Conservation (phyloP, 345 rosid species). For the Rhizophora mangle region DNA sequence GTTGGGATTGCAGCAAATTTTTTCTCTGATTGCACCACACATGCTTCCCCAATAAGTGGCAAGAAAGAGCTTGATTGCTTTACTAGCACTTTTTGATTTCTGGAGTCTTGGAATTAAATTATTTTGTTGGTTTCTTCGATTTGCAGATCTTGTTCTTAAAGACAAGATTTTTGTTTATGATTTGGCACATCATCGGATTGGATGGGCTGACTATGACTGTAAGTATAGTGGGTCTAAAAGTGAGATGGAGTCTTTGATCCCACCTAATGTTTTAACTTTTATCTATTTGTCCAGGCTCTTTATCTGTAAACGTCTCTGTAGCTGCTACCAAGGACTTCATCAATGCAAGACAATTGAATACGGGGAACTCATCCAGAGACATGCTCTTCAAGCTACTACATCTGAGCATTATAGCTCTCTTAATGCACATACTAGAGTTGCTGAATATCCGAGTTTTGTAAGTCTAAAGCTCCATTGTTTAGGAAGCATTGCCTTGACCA, state of each 20-base stretch:
- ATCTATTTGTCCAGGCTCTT: conserved; percentile 17
- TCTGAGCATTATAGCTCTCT: conserved; percentile 32
- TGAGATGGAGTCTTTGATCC: neutral
- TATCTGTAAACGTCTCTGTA: conserved; percentile 34
- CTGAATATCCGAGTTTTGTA: conserved; percentile 37
- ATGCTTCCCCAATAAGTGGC: neutral
- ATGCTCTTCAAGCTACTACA: conserved; percentile 41
- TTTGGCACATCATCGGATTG: conserved; percentile 71
- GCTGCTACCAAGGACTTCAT: conserved; percentile 30
- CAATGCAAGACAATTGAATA: conserved; percentile 26
- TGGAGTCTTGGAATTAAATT: neutral
- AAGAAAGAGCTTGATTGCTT: neutral
- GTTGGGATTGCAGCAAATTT: neutral
- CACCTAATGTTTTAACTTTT: neutral
- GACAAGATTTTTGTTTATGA: conserved; percentile 90
- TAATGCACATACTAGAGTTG: conserved; percentile 33
- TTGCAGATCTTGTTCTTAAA: conserved; percentile 80
- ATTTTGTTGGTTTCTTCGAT: conserved; percentile 3
- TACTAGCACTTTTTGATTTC: neutral
- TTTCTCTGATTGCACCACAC: neutral
- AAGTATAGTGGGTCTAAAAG: conserved; percentile 25
- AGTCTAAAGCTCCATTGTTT: conserved; percentile 16
- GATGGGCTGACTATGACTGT: conserved; percentile 91
- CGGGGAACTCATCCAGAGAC: conserved; percentile 29
- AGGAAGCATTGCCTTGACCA: conserved; percentile 13